Conservation (phyloP, 2,329 filamentous ascomycete genomes). For the Lasiodiplodia sp. region DNA sequence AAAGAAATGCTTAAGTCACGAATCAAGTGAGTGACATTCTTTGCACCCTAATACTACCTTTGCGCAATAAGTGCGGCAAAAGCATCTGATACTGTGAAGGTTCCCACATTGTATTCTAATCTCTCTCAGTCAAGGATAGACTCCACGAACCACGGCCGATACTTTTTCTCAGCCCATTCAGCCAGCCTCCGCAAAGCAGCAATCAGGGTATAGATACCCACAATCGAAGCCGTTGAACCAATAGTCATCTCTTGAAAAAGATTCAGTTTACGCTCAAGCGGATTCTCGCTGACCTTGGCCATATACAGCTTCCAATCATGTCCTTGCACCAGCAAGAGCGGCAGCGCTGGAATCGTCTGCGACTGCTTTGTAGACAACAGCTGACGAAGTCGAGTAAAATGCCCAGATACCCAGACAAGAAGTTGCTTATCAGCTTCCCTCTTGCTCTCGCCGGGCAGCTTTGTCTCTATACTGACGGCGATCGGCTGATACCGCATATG, state of each 20-base stretch:
- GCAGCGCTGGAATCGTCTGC: background rate
- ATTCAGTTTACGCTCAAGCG: no score
- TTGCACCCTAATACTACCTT: no score
- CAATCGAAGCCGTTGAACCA: slow-evolving; percentile 18
- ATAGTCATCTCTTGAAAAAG: background rate
- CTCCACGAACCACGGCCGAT: slow-evolving; percentile 20
- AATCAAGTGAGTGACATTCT: no score
- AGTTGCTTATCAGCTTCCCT: no score
- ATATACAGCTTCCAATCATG: slow-evolving; percentile 29
- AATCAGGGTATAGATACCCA: slow-evolving; percentile 30
- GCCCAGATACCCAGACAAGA: slow-evolving; percentile 25
- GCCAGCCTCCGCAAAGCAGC: slow-evolving; percentile 27
- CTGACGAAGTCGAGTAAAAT: slow-evolving; percentile 23
- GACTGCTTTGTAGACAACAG: background rate
- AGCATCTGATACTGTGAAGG: no score
- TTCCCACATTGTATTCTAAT: background rate
- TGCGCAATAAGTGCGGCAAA: fast-evolving
- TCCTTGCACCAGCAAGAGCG: slow-evolving; percentile 28
- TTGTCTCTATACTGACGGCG: no score
- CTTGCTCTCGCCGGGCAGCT: no score
- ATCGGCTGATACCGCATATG: no score
- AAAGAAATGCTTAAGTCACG: no score
- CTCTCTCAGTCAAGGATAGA: background rate
- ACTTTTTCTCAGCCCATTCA: slow-evolving; percentile 16
- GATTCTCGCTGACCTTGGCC: background rate